phyloP scores from a whole-genome alignment of 495 filamentous ascomycete genomes.

The Aspergillus haitiensis region DNA sequence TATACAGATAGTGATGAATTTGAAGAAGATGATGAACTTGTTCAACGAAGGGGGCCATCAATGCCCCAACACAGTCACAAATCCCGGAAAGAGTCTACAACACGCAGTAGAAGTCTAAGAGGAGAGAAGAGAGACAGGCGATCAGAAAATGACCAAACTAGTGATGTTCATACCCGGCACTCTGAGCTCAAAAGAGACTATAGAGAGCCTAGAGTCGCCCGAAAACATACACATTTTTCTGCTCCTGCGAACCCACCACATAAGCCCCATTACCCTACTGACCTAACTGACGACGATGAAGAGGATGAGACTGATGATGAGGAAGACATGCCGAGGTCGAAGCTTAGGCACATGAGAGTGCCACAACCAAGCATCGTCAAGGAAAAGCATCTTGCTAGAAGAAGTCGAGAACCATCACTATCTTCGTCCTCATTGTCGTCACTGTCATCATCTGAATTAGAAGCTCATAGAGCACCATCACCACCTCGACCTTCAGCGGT shows the following conservation, averaged over 20 bases:
- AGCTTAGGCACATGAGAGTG: constrained; percentile 5
- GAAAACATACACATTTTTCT: constrained; percentile 9
- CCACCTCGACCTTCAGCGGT: constrained; percentile 9
- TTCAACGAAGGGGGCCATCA: constrained; percentile 18
- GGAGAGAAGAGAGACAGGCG: background rate
- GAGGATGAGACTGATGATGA: constrained; percentile 18
- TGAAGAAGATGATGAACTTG: constrained; percentile 30
- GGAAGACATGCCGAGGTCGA: constrained; percentile 2
- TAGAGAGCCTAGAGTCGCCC: background rate
- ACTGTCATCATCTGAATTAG: constrained; percentile 18
- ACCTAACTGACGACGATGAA: constrained; percentile 14
- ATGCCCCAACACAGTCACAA: constrained; percentile 12
- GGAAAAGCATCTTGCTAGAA: constrained; percentile 7
- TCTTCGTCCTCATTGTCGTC: constrained; percentile 14
- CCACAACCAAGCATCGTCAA: constrained; percentile 4
- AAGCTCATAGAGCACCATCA: constrained; percentile 13
- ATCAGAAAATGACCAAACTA: constrained; percentile 5
- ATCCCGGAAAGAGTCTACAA: constrained; percentile 1
- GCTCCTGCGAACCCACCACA: constrained; percentile 4
- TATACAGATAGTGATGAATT: constrained; percentile 25
- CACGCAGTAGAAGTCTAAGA: constrained; percentile 12
- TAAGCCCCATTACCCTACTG: constrained; percentile 10
- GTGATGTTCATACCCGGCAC: constrained; percentile 2
- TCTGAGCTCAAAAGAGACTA: constrained; percentile 6
- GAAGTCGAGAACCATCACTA: constrained; percentile 6